These are phyloP conservation scores for Thermothielavioides terrestris DNA, from an alignment of 495 filamentous ascomycete genomes.

Conservation along the genomic window DNA sequence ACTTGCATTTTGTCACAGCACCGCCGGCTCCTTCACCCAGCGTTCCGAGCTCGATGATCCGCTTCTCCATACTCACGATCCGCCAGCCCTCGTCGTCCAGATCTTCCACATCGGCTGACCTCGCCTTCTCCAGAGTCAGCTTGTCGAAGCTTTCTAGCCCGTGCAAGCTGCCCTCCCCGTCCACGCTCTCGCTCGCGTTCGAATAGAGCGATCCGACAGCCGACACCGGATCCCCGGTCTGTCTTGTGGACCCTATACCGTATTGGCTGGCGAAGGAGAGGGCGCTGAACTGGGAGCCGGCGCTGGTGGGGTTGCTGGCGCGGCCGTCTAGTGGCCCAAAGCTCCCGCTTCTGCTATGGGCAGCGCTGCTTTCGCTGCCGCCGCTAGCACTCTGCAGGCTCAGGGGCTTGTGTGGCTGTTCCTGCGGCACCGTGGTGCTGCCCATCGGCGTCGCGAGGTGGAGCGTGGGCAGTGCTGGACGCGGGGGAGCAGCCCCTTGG, in stretches of 20 bases:
- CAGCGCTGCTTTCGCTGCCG: slow-evolving; percentile 55
- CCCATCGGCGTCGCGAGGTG: slow-evolving; percentile 81
- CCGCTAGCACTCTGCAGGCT: slow-evolving; percentile 57
- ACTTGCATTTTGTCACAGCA: slow-evolving; percentile 81
- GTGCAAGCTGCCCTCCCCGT: slow-evolving; percentile 62
- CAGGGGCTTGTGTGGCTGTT: slow-evolving; percentile 34
- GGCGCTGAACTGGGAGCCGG: slow-evolving; percentile 71
- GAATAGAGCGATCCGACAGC: slow-evolving; percentile 80
- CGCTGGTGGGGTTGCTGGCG: slow-evolving; percentile 66
- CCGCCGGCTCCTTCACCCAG: slow-evolving; percentile 93
- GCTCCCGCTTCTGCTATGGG: slow-evolving; percentile 65
- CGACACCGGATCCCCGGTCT: slow-evolving; percentile 74
- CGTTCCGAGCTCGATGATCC: slow-evolving; percentile 80
- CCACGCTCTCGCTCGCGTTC: slow-evolving; percentile 56
- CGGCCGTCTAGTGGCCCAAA: slow-evolving; percentile 65
- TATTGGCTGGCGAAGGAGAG: slow-evolving; percentile 65
- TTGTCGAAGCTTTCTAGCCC: slow-evolving; percentile 64
- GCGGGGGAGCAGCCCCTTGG: slow-evolving; percentile 31
- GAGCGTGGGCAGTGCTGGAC: slow-evolving; percentile 59
- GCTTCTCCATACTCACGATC: slow-evolving; percentile 78
- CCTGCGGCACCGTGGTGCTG: slow-evolving; percentile 57
- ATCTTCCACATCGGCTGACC: slow-evolving; percentile 81
- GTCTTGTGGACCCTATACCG: slow-evolving; percentile 45
- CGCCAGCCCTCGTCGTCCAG: slow-evolving; percentile 92
- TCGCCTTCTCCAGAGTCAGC: slow-evolving; percentile 68